Base-by-base conservation (phyloP, 2,329 filamentous ascomycete species). In the Colletotrichum sp. region DNA sequence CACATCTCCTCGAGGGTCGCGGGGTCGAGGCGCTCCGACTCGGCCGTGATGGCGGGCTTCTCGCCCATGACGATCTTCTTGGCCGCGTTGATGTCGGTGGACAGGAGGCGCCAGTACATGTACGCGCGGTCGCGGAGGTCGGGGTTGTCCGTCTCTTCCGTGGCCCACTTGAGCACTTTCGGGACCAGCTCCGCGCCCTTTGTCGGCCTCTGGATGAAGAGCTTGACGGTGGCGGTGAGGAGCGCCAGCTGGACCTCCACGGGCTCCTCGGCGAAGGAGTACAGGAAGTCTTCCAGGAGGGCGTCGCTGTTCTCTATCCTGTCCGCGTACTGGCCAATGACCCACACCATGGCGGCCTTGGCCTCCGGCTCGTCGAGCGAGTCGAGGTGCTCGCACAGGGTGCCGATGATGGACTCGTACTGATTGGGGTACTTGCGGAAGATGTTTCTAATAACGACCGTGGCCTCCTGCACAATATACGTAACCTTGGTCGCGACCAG, bases 371-470 rank as follows among this genome's bases (percentile, higher is more conserved):
- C 97, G 83, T 99, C 97, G 64, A 99, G 88, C 5, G 96, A 98
- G 85, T 99, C 97, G 28, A 99, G 91, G 80, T 99, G 96, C 83
- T 98, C 96, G 85, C 97, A 98, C 0, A 99, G 90, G 2, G 96
- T 97, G 66, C 95, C 94, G 81, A 99, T 99, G 84, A 99, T 98
- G 76, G 94, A 96, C 85, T 99, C 97, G 85, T 99, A 99, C 83
- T 98, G 95, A 83, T 99, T 98, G 10, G 97, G 97, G 81, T 99
- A 99, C 86, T 98, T 98, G 79, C 97, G 94, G 90, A 99, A 99
- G 81, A 99, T 99, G 84, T 99, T 99, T 79, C 96, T 94, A 82
- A 99, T 99, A 30, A 99, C 97, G 7, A 99, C 97, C 1, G 97
- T 99, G 18, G 97, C 97, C 87, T 99, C 97, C 85, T 99, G 97